Evolutionary conservation across 2,329 filamentous ascomycete species (phyloP).

Genomic region (Dactylella cylindrospora): DNA sequence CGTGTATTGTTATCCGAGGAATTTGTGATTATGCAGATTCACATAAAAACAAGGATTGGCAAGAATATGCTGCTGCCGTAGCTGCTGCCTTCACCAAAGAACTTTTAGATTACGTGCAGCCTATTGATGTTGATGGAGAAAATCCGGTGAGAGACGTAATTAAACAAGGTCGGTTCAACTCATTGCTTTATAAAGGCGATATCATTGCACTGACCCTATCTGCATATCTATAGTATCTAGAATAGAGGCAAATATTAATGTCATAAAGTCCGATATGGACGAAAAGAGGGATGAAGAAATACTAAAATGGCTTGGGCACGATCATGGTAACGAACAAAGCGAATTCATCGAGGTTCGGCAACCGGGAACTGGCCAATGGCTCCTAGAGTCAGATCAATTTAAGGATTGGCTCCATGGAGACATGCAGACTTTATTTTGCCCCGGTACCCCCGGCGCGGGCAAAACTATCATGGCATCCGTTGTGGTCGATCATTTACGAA

Average conservation of each 20-base stretch:
- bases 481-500: constrained; percentile 1
- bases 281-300: no score
- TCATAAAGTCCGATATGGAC: neutral
- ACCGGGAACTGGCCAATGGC: constrained; percentile 7
- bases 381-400: neutral
- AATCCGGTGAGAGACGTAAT: neutral
- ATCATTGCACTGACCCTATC: no score
- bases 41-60: constrained; percentile 12
- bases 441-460: constrained; percentile 10
- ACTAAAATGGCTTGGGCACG: no score
- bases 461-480: constrained; percentile 10
- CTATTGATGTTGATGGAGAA: neutral
- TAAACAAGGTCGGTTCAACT: neutral
- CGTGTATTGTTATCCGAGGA: constrained; percentile 16
- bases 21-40: constrained; percentile 22
- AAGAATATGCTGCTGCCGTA: constrained; percentile 9
- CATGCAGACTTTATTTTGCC: constrained; percentile 11
- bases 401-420: neutral
- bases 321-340: neutral
- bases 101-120: constrained; percentile 2
- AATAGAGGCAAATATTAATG: neutral
- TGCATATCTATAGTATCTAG: no score
- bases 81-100: constrained; percentile 16
- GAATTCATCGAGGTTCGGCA: neutral
- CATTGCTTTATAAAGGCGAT: neutral